Percentiles rank a stretch among this genome's conserved stretches.
Conservation (phyloP, 495 filamentous ascomycete species). For the Daldinia decipiens region DNA sequence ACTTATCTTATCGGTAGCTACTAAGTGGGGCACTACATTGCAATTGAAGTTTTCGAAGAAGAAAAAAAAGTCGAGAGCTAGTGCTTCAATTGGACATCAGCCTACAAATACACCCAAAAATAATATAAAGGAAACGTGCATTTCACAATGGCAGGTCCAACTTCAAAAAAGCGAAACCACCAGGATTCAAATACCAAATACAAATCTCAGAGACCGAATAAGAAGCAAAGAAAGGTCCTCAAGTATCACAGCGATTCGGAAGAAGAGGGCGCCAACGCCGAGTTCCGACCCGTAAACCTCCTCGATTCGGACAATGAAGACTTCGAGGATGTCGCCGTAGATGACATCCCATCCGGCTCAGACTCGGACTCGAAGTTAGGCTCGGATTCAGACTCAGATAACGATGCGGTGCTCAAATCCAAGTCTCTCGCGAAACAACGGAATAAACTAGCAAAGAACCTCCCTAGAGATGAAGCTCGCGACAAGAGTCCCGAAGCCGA, state of each 20-base stretch:
- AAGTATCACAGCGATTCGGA: slow-evolving; percentile 79
- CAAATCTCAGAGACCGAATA: slow-evolving; percentile 64
- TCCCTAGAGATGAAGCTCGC: slow-evolving; percentile 48
- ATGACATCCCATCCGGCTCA: slow-evolving; percentile 55
- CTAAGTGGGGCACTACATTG: slow-evolving; percentile 21
- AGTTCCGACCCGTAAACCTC: slow-evolving; percentile 71
- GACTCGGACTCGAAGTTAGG: slow-evolving; percentile 50
- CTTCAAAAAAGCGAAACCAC: slow-evolving; percentile 35
- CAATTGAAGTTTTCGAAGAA: slow-evolving; percentile 34
- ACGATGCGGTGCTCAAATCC: slow-evolving; percentile 8
- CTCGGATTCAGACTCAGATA: slow-evolving; percentile 52
- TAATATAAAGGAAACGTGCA: not conserved
- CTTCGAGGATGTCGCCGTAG: slow-evolving; percentile 56
- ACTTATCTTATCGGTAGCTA: slow-evolving; percentile 31
- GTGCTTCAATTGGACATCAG: not conserved
- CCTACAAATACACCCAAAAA: not conserved
- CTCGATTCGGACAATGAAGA: slow-evolving; percentile 74
- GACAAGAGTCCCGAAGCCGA: slow-evolving; percentile 48
- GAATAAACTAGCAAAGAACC: slow-evolving; percentile 42
- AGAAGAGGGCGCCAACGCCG: slow-evolving; percentile 58
- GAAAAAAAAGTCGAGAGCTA: slow-evolving; percentile 23
- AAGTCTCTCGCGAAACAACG: slow-evolving; percentile 28
- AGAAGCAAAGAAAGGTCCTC: slow-evolving; percentile 76
- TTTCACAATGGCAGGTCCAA: slow-evolving; percentile 33
- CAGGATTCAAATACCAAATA: slow-evolving; percentile 65